Percentiles rank a stretch among this genome's conserved stretches.
phyloP scores from a whole-genome alignment of 1,284 basidiomycete genomes.

The Apiotrichum domesticum region DNA sequence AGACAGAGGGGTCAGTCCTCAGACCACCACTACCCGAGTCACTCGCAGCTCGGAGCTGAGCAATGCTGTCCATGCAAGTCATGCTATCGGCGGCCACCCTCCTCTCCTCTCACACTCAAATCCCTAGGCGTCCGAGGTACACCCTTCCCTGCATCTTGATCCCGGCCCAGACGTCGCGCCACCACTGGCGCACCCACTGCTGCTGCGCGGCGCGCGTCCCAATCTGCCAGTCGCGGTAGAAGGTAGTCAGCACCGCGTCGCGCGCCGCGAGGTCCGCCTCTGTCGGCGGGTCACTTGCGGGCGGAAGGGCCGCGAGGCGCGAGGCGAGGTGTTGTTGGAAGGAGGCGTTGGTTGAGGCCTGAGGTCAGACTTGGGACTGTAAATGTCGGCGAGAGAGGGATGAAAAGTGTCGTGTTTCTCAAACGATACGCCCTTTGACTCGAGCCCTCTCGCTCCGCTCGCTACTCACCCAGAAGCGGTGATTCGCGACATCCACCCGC shows the following conservation, averaged over 20 bases:
- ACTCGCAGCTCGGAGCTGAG: too few relatives aligned
- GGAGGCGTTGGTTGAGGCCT: constrained; percentile 34
- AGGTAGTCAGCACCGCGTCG: constrained; percentile 35
- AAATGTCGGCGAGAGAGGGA: too few relatives aligned
- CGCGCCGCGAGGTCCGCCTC: constrained; percentile 24
- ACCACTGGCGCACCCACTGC: constrained; percentile 41
- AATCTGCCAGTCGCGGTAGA: constrained; percentile 45
- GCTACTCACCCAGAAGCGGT: constrained; percentile 42
- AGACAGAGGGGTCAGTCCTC: too few relatives aligned
- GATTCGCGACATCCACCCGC: constrained; percentile 41
- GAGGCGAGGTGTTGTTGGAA: constrained; percentile 33
- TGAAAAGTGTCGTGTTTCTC: too few relatives aligned
- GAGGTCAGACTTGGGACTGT: background rate
- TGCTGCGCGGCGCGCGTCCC: constrained; percentile 29
- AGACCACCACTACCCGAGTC: too few relatives aligned
- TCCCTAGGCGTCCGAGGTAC: constrained; percentile 12
- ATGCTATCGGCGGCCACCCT: too few relatives aligned
- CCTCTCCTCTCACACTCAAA: background rate
- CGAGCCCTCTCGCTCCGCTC: too few relatives aligned
- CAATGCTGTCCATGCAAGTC: too few relatives aligned
- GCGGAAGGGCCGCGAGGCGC: constrained; percentile 31
- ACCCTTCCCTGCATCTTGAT: constrained; percentile 36
- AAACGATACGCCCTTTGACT: too few relatives aligned
- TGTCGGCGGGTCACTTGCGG: constrained; percentile 30
- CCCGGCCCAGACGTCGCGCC: constrained; percentile 39